phyloP scores from a whole-genome alignment of 225 moss, liverwort and hornwort genomes.

The Marchantia paleacea region DNA sequence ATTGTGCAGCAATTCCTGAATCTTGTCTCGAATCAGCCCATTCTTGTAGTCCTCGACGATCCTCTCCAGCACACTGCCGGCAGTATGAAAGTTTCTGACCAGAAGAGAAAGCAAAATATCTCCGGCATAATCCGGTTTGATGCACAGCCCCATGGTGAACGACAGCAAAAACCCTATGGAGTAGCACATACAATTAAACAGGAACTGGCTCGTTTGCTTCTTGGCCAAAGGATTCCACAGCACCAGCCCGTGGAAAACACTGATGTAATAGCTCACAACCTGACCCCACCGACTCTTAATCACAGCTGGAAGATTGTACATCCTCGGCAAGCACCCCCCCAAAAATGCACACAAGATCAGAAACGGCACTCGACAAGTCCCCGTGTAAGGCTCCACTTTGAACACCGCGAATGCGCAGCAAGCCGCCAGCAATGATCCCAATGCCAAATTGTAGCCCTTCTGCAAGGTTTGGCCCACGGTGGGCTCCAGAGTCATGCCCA shows the following conservation, averaged over 20 bases:
- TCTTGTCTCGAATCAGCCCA: slow-evolving; percentile 36
- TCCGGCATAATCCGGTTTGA: slow-evolving; percentile 46
- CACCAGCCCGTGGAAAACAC: slow-evolving; percentile 42
- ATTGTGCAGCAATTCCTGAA: slow-evolving; percentile 39
- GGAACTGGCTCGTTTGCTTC: slow-evolving; percentile 30
- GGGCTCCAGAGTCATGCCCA: slow-evolving; percentile 43
- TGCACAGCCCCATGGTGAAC: slow-evolving; percentile 24
- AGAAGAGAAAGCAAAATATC: slow-evolving; percentile 39
- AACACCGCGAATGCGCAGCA: slow-evolving; percentile 33
- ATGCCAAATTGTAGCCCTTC: slow-evolving; percentile 42
- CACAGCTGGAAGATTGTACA: slow-evolving; percentile 35
- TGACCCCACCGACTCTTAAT: slow-evolving; percentile 44
- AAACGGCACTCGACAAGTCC: slow-evolving; percentile 27
- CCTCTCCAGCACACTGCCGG: slow-evolving; percentile 44
- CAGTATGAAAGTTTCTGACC: slow-evolving; percentile 45
- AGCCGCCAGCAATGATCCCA: slow-evolving; percentile 42
- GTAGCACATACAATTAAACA: slow-evolving; percentile 33
- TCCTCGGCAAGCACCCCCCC: slow-evolving; percentile 36
- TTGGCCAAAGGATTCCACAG: slow-evolving; percentile 25
- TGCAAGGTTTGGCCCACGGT: slow-evolving; percentile 43
- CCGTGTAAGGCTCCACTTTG: slow-evolving; percentile 34
- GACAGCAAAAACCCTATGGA: slow-evolving; percentile 33
- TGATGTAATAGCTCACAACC: slow-evolving; percentile 38
- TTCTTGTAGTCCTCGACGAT: slow-evolving; percentile 44
- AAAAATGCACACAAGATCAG: slow-evolving; percentile 42